Evolutionary conservation across 257 asterid species (phyloP).

Genomic region (Ophiorrhiza pumila): DNA sequence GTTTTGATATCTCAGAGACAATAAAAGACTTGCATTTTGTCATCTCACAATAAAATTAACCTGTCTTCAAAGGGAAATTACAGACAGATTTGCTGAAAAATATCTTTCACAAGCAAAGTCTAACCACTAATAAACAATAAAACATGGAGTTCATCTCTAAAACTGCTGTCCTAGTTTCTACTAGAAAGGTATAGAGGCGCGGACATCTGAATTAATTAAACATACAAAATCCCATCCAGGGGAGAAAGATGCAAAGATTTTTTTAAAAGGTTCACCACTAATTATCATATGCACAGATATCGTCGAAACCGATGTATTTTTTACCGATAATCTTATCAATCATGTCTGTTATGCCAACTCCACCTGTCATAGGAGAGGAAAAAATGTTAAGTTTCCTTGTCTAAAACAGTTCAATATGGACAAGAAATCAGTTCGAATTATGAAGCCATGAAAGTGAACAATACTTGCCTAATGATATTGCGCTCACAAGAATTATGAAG

Average conservation of each 20-base stretch:
- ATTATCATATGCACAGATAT: slow-evolving; percentile 43
- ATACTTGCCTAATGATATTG: slow-evolving; percentile 55
- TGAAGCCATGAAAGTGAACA: neutral
- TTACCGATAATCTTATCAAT: slow-evolving; percentile 34
- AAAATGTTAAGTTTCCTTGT: neutral
- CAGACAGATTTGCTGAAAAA: neutral
- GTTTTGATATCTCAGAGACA: too few species aligned
- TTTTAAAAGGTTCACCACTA: neutral
- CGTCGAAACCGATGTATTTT: slow-evolving; percentile 49
- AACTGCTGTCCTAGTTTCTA: neutral
- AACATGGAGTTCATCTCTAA: neutral
- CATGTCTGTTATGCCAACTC: slow-evolving; percentile 52
- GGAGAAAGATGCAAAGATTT: neutral
- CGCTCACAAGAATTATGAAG: slow-evolving; percentile 52
- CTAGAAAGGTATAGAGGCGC: neutral
- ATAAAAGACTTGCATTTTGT: neutral
- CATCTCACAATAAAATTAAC: neutral
- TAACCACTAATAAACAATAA: neutral
- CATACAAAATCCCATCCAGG: neutral
- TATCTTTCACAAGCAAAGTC: neutral
- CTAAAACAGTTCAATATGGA: neutral
- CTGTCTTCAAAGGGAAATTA: neutral
- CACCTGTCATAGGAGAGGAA: slow-evolving; percentile 43
- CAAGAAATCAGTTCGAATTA: neutral
- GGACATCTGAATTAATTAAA: neutral